Conservation (phyloP, 805 yeast genomes). For the Cyberlindnera maclurae region DNA sequence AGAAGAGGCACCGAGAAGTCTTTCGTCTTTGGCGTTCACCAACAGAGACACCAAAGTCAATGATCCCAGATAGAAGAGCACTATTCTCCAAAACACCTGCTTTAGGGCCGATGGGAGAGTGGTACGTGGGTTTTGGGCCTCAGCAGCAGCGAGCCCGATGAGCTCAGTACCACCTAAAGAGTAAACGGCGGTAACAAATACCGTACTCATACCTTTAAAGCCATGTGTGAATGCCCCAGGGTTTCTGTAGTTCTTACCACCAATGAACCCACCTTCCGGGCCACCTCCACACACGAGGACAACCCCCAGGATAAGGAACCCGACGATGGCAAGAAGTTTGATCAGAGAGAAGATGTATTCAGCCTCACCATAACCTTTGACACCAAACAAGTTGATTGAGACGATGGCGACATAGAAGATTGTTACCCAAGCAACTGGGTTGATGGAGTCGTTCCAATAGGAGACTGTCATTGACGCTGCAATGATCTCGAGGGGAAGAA, state of each 20-base stretch:
- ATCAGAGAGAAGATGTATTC: conserved; percentile 43
- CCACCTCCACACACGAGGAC: conserved; percentile 43
- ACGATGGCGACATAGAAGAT: conserved; percentile 43
- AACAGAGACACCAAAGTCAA: conserved; percentile 38
- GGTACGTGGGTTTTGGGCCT: conserved; percentile 39
- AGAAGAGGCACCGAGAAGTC: conserved; percentile 26
- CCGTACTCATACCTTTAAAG: conserved; percentile 47
- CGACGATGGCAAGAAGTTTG: conserved; percentile 42
- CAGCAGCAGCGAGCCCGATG: conserved; percentile 45
- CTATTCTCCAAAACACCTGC: conserved; percentile 50
- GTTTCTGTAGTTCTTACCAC: conserved; percentile 38
- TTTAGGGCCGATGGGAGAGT: conserved; percentile 45
- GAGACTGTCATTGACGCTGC: conserved; percentile 49
- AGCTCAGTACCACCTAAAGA: conserved; percentile 49
- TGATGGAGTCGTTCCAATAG: conserved; percentile 40
- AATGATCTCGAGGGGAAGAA: conserved; percentile 44
- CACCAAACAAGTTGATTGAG: conserved; percentile 46
- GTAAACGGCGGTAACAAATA: conserved; percentile 49
- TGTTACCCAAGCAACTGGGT: conserved; percentile 44
- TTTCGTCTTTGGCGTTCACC: conserved; percentile 37
- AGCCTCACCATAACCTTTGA: conserved; percentile 47
- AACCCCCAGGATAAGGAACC: conserved; percentile 49
- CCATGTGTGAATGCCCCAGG: conserved; percentile 63
- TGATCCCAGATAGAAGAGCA: conserved; percentile 40
- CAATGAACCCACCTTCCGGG: conserved; percentile 37